Evolutionary conservation across 352 stramenopile species (phyloP).

Genomic region (Globisporangium okanoganense): DNA sequence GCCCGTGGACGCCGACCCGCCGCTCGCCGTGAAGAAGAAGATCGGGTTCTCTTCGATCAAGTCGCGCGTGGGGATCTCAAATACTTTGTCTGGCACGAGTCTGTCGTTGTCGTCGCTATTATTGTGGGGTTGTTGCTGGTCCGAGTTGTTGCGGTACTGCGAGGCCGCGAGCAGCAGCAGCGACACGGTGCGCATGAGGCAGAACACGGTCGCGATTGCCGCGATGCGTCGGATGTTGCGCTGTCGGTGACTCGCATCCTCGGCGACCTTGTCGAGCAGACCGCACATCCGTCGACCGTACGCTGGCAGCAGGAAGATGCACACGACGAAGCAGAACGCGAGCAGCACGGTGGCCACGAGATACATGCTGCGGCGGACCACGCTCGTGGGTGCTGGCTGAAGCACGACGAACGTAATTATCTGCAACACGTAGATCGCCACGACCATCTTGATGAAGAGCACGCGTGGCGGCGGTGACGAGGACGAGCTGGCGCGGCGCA

Average conservation of each 20-base stretch:
- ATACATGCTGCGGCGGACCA: conserved; percentile 36
- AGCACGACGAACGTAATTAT: conserved; percentile 43
- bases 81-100: conserved; percentile 13
- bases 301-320: conserved; percentile 43
- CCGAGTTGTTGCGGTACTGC: conserved; percentile 24
- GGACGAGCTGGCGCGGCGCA: conserved; percentile 5
- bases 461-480: conserved; percentile 27
- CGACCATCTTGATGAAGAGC: conserved; percentile 52
- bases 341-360: conserved; percentile 44
- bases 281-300: conserved; percentile 54
- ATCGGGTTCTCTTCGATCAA: conserved; percentile 57
- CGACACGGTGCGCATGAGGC: conserved; percentile 43
- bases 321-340: conserved; percentile 43
- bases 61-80: conserved; percentile 33
- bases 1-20: conserved; percentile 14
- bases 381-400: conserved; percentile 20
- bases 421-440: conserved; percentile 45
- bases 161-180: conserved; percentile 42
- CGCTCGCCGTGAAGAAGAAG: conserved; percentile 55
- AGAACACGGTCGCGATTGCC: conserved; percentile 50
- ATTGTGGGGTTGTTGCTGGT: conserved; percentile 13
- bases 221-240: conserved; percentile 60
- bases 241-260: conserved; percentile 42
- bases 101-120: neutral
- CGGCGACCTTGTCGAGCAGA: conserved; percentile 51